Percentiles rank a stretch among this genome's conserved stretches.
Evolutionary conservation across 2,329 filamentous ascomycete genomes (phyloP).

Genomic region (Trematosphaeria pertusa): DNA sequence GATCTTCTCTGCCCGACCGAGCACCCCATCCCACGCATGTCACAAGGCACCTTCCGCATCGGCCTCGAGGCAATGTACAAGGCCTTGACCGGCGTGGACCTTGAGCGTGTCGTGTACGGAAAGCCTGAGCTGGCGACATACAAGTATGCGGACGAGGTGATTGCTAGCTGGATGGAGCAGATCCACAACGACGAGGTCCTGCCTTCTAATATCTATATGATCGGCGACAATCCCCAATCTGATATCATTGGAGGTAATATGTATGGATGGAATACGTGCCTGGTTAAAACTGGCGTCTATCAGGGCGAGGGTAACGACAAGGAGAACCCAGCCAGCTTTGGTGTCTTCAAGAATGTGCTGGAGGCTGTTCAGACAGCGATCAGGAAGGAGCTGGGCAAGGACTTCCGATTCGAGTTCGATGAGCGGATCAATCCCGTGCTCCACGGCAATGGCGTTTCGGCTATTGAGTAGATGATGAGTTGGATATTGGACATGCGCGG

Average conservation of each 20-base stretch:
- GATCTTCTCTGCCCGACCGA: slow-evolving; percentile 67
- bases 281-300: slow-evolving; percentile 80
- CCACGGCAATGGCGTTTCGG: slow-evolving; percentile 60
- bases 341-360: slow-evolving; percentile 75
- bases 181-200: slow-evolving; percentile 75
- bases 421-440: slow-evolving; percentile 73
- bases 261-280: slow-evolving; percentile 82
- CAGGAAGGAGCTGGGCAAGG: slow-evolving; percentile 72
- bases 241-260: slow-evolving; percentile 80
- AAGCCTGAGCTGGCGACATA: slow-evolving; percentile 79
- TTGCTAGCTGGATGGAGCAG: slow-evolving; percentile 76
- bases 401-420: slow-evolving; percentile 77
- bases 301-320: slow-evolving; percentile 78
- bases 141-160: slow-evolving; percentile 78
- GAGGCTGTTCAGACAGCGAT: slow-evolving; percentile 73
- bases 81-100: slow-evolving; percentile 70
- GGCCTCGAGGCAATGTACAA: slow-evolving; percentile 77
- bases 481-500: slow-evolving; percentile 1
- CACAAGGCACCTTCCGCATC: slow-evolving; percentile 77
- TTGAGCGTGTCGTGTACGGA: slow-evolving; percentile 78
- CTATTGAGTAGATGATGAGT: slow-evolving; percentile 58
- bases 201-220: slow-evolving; percentile 76
- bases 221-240: slow-evolving; percentile 76
- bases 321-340: slow-evolving; percentile 78
- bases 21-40: slow-evolving; percentile 71